These are phyloP conservation scores for Daucus carota DNA, from an alignment of 129 eudicot genomes.

Conservation along the genomic window DH1_v3.0 NC_030387.2:4064501-4065000, in stretches of 20 bases:
- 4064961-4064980: too few relatives aligned
- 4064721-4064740: background rate
- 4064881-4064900: too few relatives aligned
- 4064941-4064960: too few relatives aligned
- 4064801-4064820: too few relatives aligned
- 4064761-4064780: background rate
- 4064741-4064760: background rate
- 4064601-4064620: conserved; percentile 48
- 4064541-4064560: conserved; percentile 40
- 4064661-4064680: conserved; percentile 43
- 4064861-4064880: too few relatives aligned
- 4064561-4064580: conserved; percentile 34
- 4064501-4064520: conserved; percentile 32
- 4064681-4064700: conserved; percentile 50
- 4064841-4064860: too few relatives aligned
- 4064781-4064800: background rate
- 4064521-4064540: conserved; percentile 49
- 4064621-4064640: conserved; percentile 43
- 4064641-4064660: conserved; percentile 45
- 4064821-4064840: too few relatives aligned
- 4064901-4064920: too few relatives aligned
- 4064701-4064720: conserved; percentile 51
- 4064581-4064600: conserved; percentile 57
- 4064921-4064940: too few relatives aligned
- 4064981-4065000: too few relatives aligned